phyloP scores from a whole-genome alignment of 768 basidiomycete species.

The Lentinula sp. region DNA sequence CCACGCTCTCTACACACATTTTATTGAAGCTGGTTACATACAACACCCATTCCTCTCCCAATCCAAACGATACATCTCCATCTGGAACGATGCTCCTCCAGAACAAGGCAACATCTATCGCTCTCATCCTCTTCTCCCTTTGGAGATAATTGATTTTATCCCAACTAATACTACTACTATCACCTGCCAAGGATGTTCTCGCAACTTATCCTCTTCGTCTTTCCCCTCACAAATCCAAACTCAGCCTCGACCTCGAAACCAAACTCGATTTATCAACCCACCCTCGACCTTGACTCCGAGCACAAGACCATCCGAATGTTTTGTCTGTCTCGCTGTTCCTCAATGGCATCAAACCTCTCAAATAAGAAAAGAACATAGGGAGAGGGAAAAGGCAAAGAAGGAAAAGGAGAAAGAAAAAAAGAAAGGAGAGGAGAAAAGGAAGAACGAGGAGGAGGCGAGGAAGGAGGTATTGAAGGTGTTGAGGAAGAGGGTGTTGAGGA shows the following conservation, averaged over 20 bases:
- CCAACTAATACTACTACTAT: not conserved
- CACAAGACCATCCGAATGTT: no score
- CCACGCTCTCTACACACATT: conserved; percentile 25
- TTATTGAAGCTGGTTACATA: conserved; percentile 11
- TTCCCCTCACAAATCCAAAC: not conserved
- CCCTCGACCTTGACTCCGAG: no score
- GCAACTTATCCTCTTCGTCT: not conserved
- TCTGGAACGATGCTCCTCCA: not conserved
- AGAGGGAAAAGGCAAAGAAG: not conserved
- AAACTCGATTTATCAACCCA: no score
- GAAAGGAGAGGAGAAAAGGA: no score
- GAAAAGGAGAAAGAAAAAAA: not conserved
- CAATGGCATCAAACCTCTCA: not conserved
- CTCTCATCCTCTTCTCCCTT: not conserved
- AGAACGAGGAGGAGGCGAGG: no score
- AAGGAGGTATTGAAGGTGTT: no score
- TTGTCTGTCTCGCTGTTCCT: not conserved
- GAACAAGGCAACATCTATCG: not conserved
- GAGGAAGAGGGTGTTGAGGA: no score
- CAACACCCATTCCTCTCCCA: not conserved
- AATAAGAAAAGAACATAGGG: not conserved
- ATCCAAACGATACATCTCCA: not conserved
- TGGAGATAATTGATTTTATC: not conserved
- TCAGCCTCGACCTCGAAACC: no score
- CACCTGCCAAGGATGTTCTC: not conserved